Evolutionary conservation across 768 basidiomycete genomes (phyloP).

Genomic region (Rhodotorula babjevae): DNA sequence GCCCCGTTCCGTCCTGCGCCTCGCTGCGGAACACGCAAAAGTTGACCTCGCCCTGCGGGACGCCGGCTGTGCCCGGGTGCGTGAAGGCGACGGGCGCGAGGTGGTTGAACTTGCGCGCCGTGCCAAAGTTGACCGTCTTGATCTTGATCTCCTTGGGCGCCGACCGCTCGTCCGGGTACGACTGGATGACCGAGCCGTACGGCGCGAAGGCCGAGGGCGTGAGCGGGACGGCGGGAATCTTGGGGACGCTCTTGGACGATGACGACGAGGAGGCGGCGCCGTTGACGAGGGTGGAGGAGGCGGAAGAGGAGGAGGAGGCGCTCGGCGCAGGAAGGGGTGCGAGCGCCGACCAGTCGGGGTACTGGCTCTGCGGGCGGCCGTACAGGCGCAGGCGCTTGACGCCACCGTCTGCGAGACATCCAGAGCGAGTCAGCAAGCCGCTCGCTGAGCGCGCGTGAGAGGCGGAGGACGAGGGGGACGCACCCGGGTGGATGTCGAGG

Average conservation of each 20-base stretch:
- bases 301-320: not conserved
- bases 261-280: constrained; percentile 43
- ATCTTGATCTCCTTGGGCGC: constrained; percentile 59
- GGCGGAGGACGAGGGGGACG: constrained; percentile 20
- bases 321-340: constrained; percentile 7
- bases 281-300: constrained; percentile 7
- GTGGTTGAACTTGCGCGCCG: constrained; percentile 89
- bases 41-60: constrained; percentile 50
- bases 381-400: constrained; percentile 83
- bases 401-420: constrained; percentile 64
- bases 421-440: no score
- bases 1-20: constrained; percentile 54
- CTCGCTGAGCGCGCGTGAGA: no score
- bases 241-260: constrained; percentile 41
- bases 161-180: constrained; percentile 63
- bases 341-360: constrained; percentile 14
- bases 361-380: constrained; percentile 55
- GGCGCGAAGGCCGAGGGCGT: constrained; percentile 80
- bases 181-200: constrained; percentile 88
- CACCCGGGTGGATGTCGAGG: constrained; percentile 74
- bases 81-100: constrained; percentile 61
- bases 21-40: constrained; percentile 80
- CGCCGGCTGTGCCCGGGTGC: constrained; percentile 45
- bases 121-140: constrained; percentile 80
- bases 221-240: constrained; percentile 55